These are phyloP conservation scores for Bondarzewia mesenterica DNA, from an alignment of 1,284 basidiomycete genomes.

Conservation along the genomic window DNA sequence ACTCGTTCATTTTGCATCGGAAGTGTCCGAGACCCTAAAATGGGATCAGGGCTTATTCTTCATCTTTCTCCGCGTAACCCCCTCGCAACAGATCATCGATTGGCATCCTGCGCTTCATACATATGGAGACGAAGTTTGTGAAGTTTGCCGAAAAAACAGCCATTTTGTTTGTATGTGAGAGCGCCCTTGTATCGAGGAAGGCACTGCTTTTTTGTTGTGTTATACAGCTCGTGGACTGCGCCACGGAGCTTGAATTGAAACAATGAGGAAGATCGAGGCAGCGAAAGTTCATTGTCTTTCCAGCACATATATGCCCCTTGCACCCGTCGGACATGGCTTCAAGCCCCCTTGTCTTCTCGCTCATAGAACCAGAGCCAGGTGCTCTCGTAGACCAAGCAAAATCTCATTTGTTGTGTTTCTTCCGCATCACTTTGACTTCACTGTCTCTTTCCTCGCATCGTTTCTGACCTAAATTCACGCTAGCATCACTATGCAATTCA, in stretches of 20 bases:
- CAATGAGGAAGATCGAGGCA: too few relatives aligned
- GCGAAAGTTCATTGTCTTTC: too few relatives aligned
- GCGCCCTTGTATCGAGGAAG: too few relatives aligned
- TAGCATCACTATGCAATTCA: constrained; percentile 1
- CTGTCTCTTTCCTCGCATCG: neutral
- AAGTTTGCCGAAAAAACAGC: too few relatives aligned
- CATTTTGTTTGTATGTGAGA: too few relatives aligned
- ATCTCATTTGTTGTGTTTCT: neutral
- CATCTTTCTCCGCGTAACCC: too few relatives aligned
- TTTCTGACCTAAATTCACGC: neutral
- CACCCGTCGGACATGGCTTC: neutral
- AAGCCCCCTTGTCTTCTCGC: neutral
- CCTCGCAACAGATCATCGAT: too few relatives aligned
- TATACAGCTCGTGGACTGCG: too few relatives aligned
- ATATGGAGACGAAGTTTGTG: too few relatives aligned
- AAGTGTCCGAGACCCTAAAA: neutral
- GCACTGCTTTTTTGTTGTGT: too few relatives aligned
- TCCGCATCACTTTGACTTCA: neutral
- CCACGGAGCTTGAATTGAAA: too few relatives aligned
- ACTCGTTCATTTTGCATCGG: neutral
- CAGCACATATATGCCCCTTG: constrained; percentile 3
- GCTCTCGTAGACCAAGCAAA: neutral
- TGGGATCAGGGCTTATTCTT: neutral
- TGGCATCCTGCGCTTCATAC: too few relatives aligned
- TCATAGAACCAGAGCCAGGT: constrained; percentile 2